Conservation (phyloP, 352 stramenopile genomes). For the Phytopythium chamaehyphon region DNA sequence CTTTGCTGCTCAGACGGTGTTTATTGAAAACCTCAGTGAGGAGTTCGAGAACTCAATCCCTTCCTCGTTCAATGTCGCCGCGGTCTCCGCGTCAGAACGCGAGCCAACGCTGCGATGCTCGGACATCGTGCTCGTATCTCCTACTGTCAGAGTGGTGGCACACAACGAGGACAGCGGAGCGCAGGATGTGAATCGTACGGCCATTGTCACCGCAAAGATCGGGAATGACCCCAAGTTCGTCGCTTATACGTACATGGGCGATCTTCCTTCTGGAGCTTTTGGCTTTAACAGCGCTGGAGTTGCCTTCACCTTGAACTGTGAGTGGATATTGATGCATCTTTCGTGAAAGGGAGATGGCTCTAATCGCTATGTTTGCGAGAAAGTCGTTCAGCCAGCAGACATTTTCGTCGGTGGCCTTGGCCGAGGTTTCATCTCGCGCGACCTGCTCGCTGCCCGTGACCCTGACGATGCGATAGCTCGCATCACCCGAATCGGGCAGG, state of each 20-base stretch:
- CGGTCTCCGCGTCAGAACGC: slow-evolving; percentile 10
- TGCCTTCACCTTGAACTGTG: slow-evolving; percentile 79
- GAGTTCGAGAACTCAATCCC: slow-evolving; percentile 65
- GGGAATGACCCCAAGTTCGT: slow-evolving; percentile 48
- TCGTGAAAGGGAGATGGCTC: not conserved
- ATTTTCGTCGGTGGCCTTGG: slow-evolving; percentile 57
- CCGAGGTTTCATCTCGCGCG: slow-evolving; percentile 64
- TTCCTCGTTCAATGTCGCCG: slow-evolving; percentile 22
- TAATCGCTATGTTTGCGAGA: not conserved
- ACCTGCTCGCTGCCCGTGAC: slow-evolving; percentile 41
- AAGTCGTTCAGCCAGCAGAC: slow-evolving; percentile 64
- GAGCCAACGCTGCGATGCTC: slow-evolving; percentile 52
- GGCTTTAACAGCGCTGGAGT: slow-evolving; percentile 66
- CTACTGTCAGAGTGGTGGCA: slow-evolving; percentile 40
- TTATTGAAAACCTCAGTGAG: slow-evolving; percentile 72
- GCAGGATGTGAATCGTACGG: slow-evolving; percentile 58
- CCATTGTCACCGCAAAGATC: slow-evolving; percentile 60
- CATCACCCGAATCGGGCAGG: slow-evolving; percentile 46
- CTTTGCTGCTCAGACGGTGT: slow-evolving; percentile 41
- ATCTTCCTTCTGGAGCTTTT: slow-evolving; percentile 68
- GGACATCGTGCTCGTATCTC: slow-evolving; percentile 55
- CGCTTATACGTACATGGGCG: slow-evolving; percentile 68
- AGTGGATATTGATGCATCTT: slow-evolving; percentile 7
- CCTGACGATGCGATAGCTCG: slow-evolving; percentile 45
- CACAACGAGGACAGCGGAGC: slow-evolving; percentile 68